Evolutionary conservation across 257 asterid genomes (phyloP), one percentile per base, ranked within the genome.

Genomic region (Buddleja alternifolia): DNA sequence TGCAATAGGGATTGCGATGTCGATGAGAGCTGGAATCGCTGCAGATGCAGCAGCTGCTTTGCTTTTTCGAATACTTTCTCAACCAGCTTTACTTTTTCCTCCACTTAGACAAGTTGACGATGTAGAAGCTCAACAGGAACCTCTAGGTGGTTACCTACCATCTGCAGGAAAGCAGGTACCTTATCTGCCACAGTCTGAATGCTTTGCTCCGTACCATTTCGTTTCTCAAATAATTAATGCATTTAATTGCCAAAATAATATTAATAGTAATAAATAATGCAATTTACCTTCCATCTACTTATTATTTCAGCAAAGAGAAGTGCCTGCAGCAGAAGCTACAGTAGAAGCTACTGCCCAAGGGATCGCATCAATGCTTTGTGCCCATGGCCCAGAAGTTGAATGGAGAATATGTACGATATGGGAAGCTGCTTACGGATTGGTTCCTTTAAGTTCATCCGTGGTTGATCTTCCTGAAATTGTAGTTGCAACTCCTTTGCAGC

Each of bases 21-120:
- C 96, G 55, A 82, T 88, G 95, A 81, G 93, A 78, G 87, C 80
- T 61, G 95, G 95, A 54, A 83, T 84, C 70, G 84, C 96, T 21
- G 96, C 96, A 9, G 97, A 91, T 78, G 83, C 95, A 62, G 97
- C 96, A 37, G 97, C 97, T 85, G 96, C 97, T 54, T 75, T 91
- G 74, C 97, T 91, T 69, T 88, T 91, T 25, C 88, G 97, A 7
- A 84, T 88, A 79, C 92, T 91, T 29, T 88, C 96, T 47, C 97
- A 91, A 71, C 96, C 97, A 12, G 91, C 95, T 62, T 74, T 91
- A 60, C 93, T 91, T 65, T 91, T 88, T 65, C 96, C 97, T 71
- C 96, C 89, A 12, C 64, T 72, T 64, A 74, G 90, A 64, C 94
- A 82, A 84, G 92, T 83, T 76, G 92, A 84, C 67, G 90, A 88